These are phyloP conservation scores for Pseudozyma flocculosa DNA, from an alignment of 1,284 basidiomycete genomes.

Conservation along the genomic window DNA sequence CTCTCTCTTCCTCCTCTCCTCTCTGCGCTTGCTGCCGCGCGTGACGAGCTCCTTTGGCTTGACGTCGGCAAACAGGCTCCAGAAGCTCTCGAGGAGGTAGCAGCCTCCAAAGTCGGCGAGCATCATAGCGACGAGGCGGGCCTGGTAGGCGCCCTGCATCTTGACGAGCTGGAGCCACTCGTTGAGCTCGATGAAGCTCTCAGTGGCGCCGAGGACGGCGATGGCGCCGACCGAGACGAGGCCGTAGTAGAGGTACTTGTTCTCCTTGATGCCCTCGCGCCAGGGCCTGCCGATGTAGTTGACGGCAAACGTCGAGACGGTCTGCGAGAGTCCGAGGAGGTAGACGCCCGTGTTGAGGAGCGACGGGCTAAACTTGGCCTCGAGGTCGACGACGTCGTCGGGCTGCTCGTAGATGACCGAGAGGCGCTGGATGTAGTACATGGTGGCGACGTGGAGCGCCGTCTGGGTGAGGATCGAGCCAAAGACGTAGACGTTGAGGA, in stretches of 20 bases:
- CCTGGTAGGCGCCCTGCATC: slow-evolving; percentile 70
- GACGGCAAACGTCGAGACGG: slow-evolving; percentile 55
- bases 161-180: slow-evolving; percentile 95
- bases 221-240: slow-evolving; percentile 46
- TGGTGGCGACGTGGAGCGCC: slow-evolving; percentile 49
- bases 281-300: slow-evolving; percentile 57
- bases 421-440: slow-evolving; percentile 49
- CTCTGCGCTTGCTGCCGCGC: slow-evolving; percentile 29
- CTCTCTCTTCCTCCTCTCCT: slow-evolving; percentile 32
- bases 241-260: slow-evolving; percentile 53
- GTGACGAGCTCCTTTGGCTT: slow-evolving; percentile 64
- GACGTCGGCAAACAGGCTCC: slow-evolving; percentile 81
- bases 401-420: slow-evolving; percentile 38
- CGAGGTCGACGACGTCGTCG: slow-evolving; percentile 48
- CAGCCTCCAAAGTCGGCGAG: slow-evolving; percentile 83
- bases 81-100: slow-evolving; percentile 82
- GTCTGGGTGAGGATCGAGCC: slow-evolving; percentile 53
- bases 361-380: slow-evolving; percentile 53
- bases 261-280: slow-evolving; percentile 49
- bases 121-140: slow-evolving; percentile 66
- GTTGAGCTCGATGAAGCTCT: slow-evolving; percentile 92
- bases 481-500: slow-evolving; percentile 53
- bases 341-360: slow-evolving; percentile 56
- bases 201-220: slow-evolving; percentile 58
- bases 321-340: slow-evolving; percentile 50